Evolutionary conservation across 345 rosid species (phyloP).

Genomic region (Hibiscus syriacus): DNA sequence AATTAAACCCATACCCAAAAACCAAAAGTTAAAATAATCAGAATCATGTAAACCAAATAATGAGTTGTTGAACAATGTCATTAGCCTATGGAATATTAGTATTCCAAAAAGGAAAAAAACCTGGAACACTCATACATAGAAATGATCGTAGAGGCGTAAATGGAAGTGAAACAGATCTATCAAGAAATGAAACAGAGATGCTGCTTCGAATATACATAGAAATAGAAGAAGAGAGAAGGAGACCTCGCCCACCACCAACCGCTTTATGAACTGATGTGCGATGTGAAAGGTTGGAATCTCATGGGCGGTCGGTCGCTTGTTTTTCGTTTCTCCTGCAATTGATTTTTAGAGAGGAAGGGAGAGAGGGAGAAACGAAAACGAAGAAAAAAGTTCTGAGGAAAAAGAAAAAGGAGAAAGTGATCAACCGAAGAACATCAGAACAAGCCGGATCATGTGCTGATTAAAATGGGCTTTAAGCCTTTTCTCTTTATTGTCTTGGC

Average conservation of each 20-base stretch:
- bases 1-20: neutral
- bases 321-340: constrained; percentile 1
- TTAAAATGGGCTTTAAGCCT: constrained; percentile 3
- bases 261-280: constrained; percentile 56
- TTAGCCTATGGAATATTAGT: neutral
- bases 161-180: constrained; percentile 15
- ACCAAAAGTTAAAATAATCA: neutral
- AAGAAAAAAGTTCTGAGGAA: neutral
- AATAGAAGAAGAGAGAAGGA: neutral
- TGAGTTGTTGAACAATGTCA: neutral
- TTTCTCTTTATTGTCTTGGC: too few relatives aligned
- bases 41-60: neutral
- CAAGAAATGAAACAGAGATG: constrained; percentile 4
- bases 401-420: neutral
- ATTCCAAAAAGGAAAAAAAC: neutral
- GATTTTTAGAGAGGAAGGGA: constrained; percentile 2
- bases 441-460: neutral
- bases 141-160: neutral
- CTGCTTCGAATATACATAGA: neutral
- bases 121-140: neutral
- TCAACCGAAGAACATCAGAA: neutral
- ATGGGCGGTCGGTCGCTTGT: constrained; percentile 25
- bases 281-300: constrained; percentile 39
- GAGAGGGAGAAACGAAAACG: neutral
- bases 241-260: constrained; percentile 78